Evolutionary conservation across 768 basidiomycete genomes (phyloP).

Genomic region (Boletus huronensis): DNA sequence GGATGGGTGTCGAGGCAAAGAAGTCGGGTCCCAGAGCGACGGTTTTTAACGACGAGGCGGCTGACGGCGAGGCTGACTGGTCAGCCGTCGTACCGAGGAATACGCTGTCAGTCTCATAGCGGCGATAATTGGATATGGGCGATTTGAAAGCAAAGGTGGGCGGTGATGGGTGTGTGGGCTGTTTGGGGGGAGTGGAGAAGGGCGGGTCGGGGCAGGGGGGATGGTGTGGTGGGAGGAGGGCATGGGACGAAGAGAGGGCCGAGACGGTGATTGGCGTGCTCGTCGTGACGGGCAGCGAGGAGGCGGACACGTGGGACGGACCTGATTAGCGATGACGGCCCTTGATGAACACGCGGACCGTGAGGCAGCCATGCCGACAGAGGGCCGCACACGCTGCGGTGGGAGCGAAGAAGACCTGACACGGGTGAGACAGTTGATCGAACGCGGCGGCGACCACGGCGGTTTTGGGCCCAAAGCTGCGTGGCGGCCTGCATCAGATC

Average conservation of each 20-base stretch:
- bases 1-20: not conserved
- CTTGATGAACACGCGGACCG: conserved; percentile 9
- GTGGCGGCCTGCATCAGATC: not conserved
- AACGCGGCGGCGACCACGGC: conserved; percentile 7
- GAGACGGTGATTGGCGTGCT: conserved; percentile 9
- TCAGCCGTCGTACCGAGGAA: not conserved
- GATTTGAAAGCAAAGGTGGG: too few species aligned
- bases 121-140: too few species aligned
- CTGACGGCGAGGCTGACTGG: conserved; percentile 12
- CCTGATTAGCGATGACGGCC: conserved; percentile 14
- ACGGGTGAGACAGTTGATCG: conserved; percentile 7
- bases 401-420: conserved; percentile 12
- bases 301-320: not conserved
- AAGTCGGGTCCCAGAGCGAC: not conserved
- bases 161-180: not conserved
- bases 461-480: conserved; percentile 18
- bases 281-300: conserved; percentile 23
- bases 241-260: not conserved
- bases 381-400: conserved; percentile 13
- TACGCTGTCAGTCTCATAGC: not conserved
- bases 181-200: not conserved
- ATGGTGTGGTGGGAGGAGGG: not conserved
- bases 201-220: not conserved
- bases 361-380: conserved; percentile 9
- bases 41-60: conserved; percentile 8